Percentiles rank a stretch among this genome's conserved stretches.
Conservation (phyloP, 2,329 filamentous ascomycete species). For the Ceratocystis lukuohia region DNA sequence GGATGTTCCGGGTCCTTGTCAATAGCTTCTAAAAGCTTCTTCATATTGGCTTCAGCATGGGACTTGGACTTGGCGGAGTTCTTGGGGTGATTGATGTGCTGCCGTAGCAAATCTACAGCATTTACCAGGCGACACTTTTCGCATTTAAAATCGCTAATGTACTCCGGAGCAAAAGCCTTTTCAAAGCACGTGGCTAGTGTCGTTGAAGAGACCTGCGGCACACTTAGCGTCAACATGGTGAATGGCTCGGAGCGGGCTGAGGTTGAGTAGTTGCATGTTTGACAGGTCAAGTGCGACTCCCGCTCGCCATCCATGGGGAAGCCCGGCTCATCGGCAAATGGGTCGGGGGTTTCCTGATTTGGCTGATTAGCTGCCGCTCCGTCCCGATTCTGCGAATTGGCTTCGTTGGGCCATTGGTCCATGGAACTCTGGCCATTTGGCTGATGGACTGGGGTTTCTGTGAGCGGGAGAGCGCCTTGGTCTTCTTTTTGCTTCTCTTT, state of each 20-base stretch:
- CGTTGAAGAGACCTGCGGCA: conserved; percentile 70
- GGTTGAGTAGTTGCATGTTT: conserved; percentile 79
- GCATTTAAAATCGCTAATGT: conserved; percentile 94
- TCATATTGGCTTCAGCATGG: conserved; percentile 43
- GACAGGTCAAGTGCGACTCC: conserved; percentile 90
- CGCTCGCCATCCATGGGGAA: conserved; percentile 88
- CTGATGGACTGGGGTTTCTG: not conserved
- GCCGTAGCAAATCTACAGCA: conserved; percentile 51
- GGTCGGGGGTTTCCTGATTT: not conserved
- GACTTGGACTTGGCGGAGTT: conserved; percentile 31
- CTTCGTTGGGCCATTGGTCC: not conserved
- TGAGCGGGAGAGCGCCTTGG: too few species aligned
- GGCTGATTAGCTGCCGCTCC: not conserved
- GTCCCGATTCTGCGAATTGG: conserved; percentile 14
- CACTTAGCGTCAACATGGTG: conserved; percentile 81
- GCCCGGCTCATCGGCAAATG: conserved; percentile 41
- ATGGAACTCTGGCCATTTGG: too few species aligned
- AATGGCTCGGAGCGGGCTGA: conserved; percentile 74
- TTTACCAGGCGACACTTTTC: conserved; percentile 82
- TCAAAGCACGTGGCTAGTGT: conserved; percentile 83
- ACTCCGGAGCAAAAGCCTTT: conserved; percentile 83
- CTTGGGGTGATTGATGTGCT: conserved; percentile 42
- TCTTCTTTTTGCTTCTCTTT: too few species aligned
- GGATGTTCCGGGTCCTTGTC: conserved; percentile 68
- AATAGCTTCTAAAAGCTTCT: conserved; percentile 55